Evolutionary conservation across 352 stramenopile species (phyloP).

Genomic region (Globisporangium echinulatum): DNA sequence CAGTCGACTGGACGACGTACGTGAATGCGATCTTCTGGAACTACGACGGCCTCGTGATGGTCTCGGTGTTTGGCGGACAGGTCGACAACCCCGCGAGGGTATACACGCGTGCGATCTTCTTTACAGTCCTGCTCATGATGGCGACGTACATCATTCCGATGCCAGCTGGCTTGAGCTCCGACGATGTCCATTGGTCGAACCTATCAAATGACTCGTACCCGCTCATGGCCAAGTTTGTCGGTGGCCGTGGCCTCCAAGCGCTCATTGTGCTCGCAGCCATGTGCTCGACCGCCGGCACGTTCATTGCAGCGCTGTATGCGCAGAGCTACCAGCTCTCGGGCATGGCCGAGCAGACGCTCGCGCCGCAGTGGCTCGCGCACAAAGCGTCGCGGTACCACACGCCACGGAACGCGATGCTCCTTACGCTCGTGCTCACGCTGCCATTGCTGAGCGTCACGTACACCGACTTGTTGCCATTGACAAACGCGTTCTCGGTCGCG

Average conservation of each 20-base stretch:
- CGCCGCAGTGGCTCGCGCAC: slow-evolving; percentile 44
- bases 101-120: slow-evolving; percentile 83
- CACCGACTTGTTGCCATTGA: slow-evolving; percentile 69
- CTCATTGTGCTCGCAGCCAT: slow-evolving; percentile 74
- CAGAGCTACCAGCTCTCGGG: slow-evolving; percentile 76
- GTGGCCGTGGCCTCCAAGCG: slow-evolving; percentile 57
- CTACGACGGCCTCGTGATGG: slow-evolving; percentile 91
- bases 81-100: slow-evolving; percentile 75
- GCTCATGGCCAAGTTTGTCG: slow-evolving; percentile 56
- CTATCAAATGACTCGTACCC: slow-evolving; percentile 81
- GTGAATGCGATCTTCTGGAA: slow-evolving; percentile 96
- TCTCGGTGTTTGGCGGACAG: slow-evolving; percentile 88
- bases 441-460: slow-evolving; percentile 51
- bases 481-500: slow-evolving; percentile 89
- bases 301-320: slow-evolving; percentile 76
- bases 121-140: slow-evolving; percentile 41
- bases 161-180: slow-evolving; percentile 6
- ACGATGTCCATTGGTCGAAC: slow-evolving; percentile 30
- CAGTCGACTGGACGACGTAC: slow-evolving; percentile 73
- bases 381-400: slow-evolving; percentile 25
- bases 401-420: slow-evolving; percentile 24
- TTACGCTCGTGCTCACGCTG: slow-evolving; percentile 32
- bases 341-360: slow-evolving; percentile 57
- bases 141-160: slow-evolving; percentile 74
- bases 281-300: slow-evolving; percentile 80